Conservation (phyloP, 805 yeast species). For the Suhomyces tanzawaensis region DNA sequence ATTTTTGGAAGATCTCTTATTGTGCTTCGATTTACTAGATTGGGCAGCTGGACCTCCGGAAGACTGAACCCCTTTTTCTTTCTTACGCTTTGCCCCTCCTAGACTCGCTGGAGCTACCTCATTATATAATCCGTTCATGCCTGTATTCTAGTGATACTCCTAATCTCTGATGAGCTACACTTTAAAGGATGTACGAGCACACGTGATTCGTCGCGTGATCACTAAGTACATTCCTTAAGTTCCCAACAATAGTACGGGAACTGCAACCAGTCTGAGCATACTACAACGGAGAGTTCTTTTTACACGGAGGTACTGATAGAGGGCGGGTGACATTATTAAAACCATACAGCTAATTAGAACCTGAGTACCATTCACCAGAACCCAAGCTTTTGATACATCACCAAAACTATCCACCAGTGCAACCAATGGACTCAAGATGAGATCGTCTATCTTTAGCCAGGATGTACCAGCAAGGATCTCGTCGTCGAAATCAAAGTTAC, state of each 20-base stretch:
- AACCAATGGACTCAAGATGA: constrained; percentile 17
- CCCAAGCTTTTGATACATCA: too few species aligned
- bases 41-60: neutral
- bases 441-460: constrained; percentile 30
- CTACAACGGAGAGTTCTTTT: too few species aligned
- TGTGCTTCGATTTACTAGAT: neutral
- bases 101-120: constrained; percentile 20
- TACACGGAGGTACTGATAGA: too few species aligned
- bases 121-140: constrained; percentile 16
- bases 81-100: neutral
- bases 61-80: neutral
- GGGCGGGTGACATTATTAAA: too few species aligned
- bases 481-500: neutral
- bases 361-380: too few species aligned
- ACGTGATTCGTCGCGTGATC: neutral
- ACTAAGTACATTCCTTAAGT: neutral
- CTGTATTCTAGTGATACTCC: neutral
- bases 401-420: neutral
- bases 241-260: neutral
- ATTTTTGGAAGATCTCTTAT: neutral
- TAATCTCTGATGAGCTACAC: neutral
- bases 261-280: too few species aligned
- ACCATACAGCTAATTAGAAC: too few species aligned
- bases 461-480: constrained; percentile 10
- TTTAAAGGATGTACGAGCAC: neutral